These are phyloP conservation scores for Colletotrichum cereale DNA, from an alignment of 2,329 filamentous ascomycete genomes.

Conservation along the genomic window DNA sequence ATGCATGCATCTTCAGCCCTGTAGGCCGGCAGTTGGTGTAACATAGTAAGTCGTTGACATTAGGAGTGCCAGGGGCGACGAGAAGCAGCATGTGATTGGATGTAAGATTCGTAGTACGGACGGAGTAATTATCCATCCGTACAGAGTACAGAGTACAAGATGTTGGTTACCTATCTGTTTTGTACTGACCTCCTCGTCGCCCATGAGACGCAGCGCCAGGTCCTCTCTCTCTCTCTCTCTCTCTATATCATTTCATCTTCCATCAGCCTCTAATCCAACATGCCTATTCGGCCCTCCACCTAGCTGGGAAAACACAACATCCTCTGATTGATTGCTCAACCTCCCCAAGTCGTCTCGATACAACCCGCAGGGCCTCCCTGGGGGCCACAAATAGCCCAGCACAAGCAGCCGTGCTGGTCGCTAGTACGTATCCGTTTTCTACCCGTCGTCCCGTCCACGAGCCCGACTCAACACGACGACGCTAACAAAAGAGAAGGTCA, in stretches of 20 bases:
- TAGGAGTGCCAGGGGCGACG: not conserved
- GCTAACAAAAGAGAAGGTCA: slow-evolving; percentile 3
- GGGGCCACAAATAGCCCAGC: not conserved
- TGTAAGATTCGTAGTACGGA: too few species aligned
- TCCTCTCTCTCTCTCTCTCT: not conserved
- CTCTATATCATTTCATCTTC: not conserved
- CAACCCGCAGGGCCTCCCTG: slow-evolving; percentile 4
- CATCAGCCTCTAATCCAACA: not conserved
- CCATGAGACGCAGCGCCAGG: not conserved
- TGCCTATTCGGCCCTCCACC: not conserved
- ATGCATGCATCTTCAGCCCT: slow-evolving; percentile 1
- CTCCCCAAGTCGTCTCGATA: not conserved
- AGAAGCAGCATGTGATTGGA: not conserved
- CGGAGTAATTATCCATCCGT: not conserved
- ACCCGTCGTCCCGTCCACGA: slow-evolving; percentile 10
- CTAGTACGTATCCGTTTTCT: not conserved
- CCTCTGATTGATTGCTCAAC: not conserved
- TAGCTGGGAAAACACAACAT: slow-evolving; percentile 1
- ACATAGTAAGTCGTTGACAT: not conserved
- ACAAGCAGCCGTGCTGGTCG: not conserved
- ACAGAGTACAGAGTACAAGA: not conserved
- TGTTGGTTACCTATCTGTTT: not conserved
- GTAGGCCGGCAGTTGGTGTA: not conserved
- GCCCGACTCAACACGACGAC: not conserved
- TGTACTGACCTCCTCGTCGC: not conserved